Conservation (phyloP, 441 rosid genomes). For the Geranium incanum region DNA sequence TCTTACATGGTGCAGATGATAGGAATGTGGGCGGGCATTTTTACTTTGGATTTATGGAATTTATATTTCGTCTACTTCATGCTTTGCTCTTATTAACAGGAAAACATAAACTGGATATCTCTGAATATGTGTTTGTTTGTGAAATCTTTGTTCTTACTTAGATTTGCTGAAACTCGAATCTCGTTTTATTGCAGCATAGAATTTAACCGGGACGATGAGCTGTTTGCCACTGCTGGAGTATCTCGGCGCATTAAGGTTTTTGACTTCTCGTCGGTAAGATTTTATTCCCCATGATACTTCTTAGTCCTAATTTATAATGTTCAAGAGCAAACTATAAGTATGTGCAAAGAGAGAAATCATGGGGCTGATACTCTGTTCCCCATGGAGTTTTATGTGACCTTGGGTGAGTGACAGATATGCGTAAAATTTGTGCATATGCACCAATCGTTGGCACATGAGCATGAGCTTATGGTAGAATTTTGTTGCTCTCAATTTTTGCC, state of each 20-base stretch:
- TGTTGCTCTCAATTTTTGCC: not conserved
- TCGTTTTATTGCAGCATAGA: constrained; percentile 67
- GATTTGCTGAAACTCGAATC: constrained; percentile 15
- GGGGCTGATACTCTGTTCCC: not conserved
- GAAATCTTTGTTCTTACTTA: not conserved
- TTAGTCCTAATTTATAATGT: not conserved
- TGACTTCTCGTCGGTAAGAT: constrained; percentile 80
- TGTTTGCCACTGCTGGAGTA: constrained; percentile 98
- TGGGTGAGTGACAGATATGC: constrained; percentile 2
- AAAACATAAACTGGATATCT: not conserved
- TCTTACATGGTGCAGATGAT: not conserved
- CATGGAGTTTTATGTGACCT: not conserved
- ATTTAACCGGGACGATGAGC: constrained; percentile 91
- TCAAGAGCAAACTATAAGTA: not conserved
- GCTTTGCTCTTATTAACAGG: not conserved
- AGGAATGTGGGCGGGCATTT: not conserved
- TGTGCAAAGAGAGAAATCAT: constrained; percentile 7
- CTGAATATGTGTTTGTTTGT: too few species aligned
- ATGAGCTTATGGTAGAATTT: constrained; percentile 3
- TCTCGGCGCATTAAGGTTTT: constrained; percentile 89
- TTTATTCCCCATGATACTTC: constrained; percentile 12
- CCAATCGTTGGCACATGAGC: not conserved
- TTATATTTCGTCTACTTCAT: not conserved
- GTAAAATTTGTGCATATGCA: not conserved
- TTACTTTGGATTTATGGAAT: not conserved